Base-by-base conservation (phyloP, 768 basidiomycete genomes). In the Kwoniella sp. region DNA sequence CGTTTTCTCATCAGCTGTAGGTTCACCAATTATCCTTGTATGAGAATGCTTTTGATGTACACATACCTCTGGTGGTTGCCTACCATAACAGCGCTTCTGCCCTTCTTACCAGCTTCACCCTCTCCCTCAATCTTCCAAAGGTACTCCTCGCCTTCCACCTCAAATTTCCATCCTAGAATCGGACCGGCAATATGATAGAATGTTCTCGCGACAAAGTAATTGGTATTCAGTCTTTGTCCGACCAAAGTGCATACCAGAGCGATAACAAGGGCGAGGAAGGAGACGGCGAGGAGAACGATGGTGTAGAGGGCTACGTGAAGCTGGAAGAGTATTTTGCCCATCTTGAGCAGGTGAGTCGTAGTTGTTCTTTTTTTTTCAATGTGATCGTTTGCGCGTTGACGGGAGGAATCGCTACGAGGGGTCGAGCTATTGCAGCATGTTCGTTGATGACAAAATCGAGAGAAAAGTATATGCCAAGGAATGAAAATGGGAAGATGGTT, bases 71-170 rank as follows among this genome's bases (percentile, higher is more conserved):
- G 95, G 76, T 97, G 94, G 76, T 96, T 97, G 9, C 85, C 86
- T 76, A 97, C 85, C 50, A 91, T 81, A 22, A 96, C 85, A 0
- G 86, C 86, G 8, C 92, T 91, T 54, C 83, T 81, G 12, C 72
- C 71, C n/a, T 83, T 84, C 68, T 83, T 79, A 49, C 67, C 62
- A 17, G 64, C 66, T 30, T 58, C 26, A 21, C 71, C 71, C 56
- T 65, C 55, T 37, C 64, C 59, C 61, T 65, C 44, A 46, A 73
- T 27, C 36, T 55, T 56, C 71, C 71, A 73, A 24, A 97, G 81
- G 78, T 92, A 81, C 76, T 97, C 91, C 74, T 87, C 87, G n/a
- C 92, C 92, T 76, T 97, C 92, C 40, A 97, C 84, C 67, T 87
- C 85, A 71, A 94, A 83, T 55, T 82, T 80, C 69, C 93, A 81